These are phyloP conservation scores for Colletotrichum somersetense DNA, from an alignment of 2,329 filamentous ascomycete genomes.

Conservation along the genomic window DNA sequence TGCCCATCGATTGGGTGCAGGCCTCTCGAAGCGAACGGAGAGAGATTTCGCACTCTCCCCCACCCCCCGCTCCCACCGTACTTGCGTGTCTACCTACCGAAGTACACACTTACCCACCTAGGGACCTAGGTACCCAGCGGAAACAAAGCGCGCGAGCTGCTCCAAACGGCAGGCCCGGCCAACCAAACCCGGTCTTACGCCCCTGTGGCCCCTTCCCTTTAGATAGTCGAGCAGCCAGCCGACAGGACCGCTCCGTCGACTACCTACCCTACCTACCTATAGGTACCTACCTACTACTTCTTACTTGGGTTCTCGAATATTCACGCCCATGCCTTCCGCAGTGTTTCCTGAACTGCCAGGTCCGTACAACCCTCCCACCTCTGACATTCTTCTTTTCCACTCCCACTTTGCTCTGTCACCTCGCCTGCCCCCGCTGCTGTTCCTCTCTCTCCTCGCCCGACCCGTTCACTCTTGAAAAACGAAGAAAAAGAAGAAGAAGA, in stretches of 20 bases:
- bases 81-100: neutral
- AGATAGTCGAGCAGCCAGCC: constrained; percentile 27
- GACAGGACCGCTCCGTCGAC: constrained; percentile 12
- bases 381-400: constrained; percentile 7
- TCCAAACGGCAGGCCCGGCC: constrained; percentile 34
- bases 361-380: constrained; percentile 24
- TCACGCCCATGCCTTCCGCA: constrained; percentile 40
- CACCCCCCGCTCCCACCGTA: neutral
- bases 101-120: constrained; percentile 1
- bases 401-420: neutral
- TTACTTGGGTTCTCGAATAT: constrained; percentile 9
- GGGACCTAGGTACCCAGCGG: neutral
- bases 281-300: neutral
- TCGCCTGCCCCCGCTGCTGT: neutral
- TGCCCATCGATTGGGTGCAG: constrained; percentile 33
- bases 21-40: constrained; percentile 29
- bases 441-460: neutral
- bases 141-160: constrained; percentile 31
- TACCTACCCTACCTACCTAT: neutral
- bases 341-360: constrained; percentile 37
- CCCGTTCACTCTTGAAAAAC: neutral
- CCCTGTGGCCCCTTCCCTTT: constrained; percentile 33
- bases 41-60: constrained; percentile 17
- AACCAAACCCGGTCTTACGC: constrained; percentile 21
- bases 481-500: neutral